phyloP scores from a whole-genome alignment of 2,329 filamentous ascomycete genomes.

The Whalleya microplaca region DNA sequence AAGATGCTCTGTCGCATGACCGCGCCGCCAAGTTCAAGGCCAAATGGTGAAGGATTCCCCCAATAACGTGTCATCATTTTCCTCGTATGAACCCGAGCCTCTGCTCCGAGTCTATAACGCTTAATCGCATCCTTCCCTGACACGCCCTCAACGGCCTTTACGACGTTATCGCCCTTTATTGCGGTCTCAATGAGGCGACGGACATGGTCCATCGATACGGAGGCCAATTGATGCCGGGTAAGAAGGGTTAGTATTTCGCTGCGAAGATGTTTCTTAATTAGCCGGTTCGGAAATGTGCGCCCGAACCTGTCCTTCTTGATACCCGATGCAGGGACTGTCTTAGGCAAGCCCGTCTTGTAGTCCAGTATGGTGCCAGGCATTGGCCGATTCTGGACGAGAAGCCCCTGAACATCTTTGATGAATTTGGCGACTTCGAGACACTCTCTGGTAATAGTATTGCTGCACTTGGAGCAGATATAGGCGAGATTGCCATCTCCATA shows the following conservation, averaged over 20 bases:
- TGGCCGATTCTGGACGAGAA: constrained; percentile 53
- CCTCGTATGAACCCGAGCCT: constrained; percentile 52
- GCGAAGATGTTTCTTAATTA: constrained; percentile 54
- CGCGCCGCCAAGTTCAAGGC: constrained; percentile 66
- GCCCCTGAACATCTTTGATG: constrained; percentile 53
- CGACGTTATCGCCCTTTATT: constrained; percentile 41
- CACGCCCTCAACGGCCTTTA: constrained; percentile 47
- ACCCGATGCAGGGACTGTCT: constrained; percentile 28
- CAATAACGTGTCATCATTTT: constrained; percentile 75
- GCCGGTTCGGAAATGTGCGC: constrained; percentile 60
- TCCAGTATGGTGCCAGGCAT: constrained; percentile 72
- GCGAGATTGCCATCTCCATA: constrained; percentile 63
- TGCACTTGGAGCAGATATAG: constrained; percentile 55
- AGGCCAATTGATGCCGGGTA: constrained; percentile 28
- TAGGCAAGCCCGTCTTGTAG: constrained; percentile 53
- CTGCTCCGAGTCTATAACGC: constrained; percentile 27
- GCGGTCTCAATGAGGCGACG: constrained; percentile 53
- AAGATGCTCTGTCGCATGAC: constrained; percentile 70
- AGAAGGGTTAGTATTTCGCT: constrained; percentile 46
- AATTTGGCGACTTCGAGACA: constrained; percentile 66
- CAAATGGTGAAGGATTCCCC: constrained; percentile 67
- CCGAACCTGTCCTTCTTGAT: constrained; percentile 26
- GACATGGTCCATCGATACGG: constrained; percentile 54
- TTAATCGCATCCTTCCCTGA: constrained; percentile 20
- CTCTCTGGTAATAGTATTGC: constrained; percentile 55